phyloP scores from a whole-genome alignment of 1,284 basidiomycete species.

The Pseudozyma tsukubaensis region DNA sequence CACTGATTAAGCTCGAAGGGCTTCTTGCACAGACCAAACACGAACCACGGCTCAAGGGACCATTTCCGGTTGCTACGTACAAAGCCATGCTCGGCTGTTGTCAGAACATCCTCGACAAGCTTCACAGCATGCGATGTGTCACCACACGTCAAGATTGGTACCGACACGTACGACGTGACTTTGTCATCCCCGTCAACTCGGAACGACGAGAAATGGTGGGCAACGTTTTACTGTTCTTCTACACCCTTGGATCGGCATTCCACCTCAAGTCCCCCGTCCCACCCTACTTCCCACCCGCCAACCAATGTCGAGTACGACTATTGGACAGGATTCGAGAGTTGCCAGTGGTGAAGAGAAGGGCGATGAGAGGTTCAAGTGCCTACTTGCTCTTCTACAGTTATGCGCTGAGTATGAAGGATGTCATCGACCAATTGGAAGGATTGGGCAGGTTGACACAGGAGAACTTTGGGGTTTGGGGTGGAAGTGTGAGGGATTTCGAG shows the following conservation, averaged over 20 bases:
- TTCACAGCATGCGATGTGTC: slow-evolving; percentile 95
- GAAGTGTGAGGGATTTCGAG: slow-evolving; percentile 52
- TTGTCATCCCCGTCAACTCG: slow-evolving; percentile 81
- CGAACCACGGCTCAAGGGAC: slow-evolving; percentile 86
- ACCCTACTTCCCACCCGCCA: slow-evolving; percentile 92
- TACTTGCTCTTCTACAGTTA: slow-evolving; percentile 93
- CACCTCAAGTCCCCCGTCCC: slow-evolving; percentile 89
- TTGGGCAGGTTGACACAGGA: slow-evolving; percentile 54
- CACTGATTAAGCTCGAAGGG: slow-evolving; percentile 76
- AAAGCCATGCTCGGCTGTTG: slow-evolving; percentile 83
- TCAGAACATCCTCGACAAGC: slow-evolving; percentile 78
- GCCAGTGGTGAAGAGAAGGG: slow-evolving; percentile 78
- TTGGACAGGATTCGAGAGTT: slow-evolving; percentile 72
- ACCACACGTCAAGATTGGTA: slow-evolving; percentile 92
- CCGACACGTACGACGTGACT: slow-evolving; percentile 77
- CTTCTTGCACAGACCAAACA: slow-evolving; percentile 87
- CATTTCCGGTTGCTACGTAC: slow-evolving; percentile 76
- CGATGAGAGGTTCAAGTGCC: slow-evolving; percentile 75
- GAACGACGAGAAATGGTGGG: slow-evolving; percentile 88
- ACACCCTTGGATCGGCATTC: slow-evolving; percentile 86
- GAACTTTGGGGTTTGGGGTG: slow-evolving; percentile 62
- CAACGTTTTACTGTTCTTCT: slow-evolving; percentile 91
- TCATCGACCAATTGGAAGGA: slow-evolving; percentile 55
- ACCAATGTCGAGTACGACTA: slow-evolving; percentile 80
- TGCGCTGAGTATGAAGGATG: slow-evolving; percentile 81